These are phyloP conservation scores for Ulota crispa DNA, from an alignment of 225 moss, liverwort and hornwort genomes.

Conservation along the genomic window DNA sequence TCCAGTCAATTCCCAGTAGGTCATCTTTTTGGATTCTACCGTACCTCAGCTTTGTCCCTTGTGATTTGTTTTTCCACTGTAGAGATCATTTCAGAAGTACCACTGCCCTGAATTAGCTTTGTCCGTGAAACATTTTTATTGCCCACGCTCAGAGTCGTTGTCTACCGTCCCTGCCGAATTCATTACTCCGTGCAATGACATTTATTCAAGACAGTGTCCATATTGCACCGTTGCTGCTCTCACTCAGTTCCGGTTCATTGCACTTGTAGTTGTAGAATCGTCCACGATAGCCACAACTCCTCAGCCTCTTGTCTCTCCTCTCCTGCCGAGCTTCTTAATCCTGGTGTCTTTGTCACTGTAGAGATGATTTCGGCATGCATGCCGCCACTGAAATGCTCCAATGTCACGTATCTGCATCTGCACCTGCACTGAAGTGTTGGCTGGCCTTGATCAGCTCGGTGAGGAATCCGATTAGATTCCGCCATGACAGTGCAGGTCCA, in stretches of 20 bases:
- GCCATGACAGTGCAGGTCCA: slow-evolving; percentile 51
- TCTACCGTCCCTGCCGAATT: slow-evolving; percentile 23
- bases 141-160: slow-evolving; percentile 11
- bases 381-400: slow-evolving; percentile 26
- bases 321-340: neutral
- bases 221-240: slow-evolving; percentile 18
- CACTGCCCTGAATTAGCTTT: neutral
- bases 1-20: neutral
- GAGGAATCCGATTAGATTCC: neutral
- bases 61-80: neutral
- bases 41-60: neutral
- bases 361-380: neutral
- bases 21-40: neutral
- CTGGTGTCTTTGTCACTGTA: neutral
- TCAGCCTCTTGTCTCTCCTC: neutral
- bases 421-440: slow-evolving; percentile 40
- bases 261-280: slow-evolving; percentile 4
- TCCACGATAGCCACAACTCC: neutral
- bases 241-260: slow-evolving; percentile 17
- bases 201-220: no score
- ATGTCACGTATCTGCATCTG: slow-evolving; percentile 51
- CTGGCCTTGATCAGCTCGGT: neutral
- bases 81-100: neutral
- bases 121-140: slow-evolving; percentile 3
- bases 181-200: slow-evolving; percentile 20